A percentile compares a stretch with the other conserved stretches of the same genome.
phyloP scores from a whole-genome alignment of 2,329 filamentous ascomycete genomes.

The Zalaria obscura region DNA sequence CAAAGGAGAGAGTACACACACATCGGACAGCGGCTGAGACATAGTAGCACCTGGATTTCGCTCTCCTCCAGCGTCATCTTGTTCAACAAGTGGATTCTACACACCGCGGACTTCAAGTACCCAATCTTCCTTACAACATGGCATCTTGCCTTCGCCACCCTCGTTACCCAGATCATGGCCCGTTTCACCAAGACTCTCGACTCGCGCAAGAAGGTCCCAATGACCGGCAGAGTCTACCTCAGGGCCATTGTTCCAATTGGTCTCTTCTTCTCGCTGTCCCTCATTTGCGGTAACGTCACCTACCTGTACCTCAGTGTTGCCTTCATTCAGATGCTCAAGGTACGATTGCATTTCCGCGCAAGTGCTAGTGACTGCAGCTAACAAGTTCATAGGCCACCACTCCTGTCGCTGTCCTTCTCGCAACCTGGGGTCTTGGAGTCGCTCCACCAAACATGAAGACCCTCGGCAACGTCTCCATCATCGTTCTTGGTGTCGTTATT shows the following conservation, averaged over 20 bases:
- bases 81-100: conserved; percentile 98
- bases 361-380: no score
- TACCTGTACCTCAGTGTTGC: conserved; percentile 92
- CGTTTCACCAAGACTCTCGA: conserved; percentile 82
- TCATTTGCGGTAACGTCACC: conserved; percentile 93
- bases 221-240: conserved; percentile 87
- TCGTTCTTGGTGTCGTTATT: conserved; percentile 87
- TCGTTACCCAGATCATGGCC: conserved; percentile 89
- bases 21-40: not conserved
- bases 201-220: conserved; percentile 89
- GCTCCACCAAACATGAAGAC: conserved; percentile 73
- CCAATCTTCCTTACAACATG: conserved; percentile 83
- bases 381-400: conserved; percentile 58
- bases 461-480: conserved; percentile 84
- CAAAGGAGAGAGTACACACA: no score
- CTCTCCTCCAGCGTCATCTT: conserved; percentile 90
- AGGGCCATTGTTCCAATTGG: conserved; percentile 91
- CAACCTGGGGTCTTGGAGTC: conserved; percentile 77
- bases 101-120: conserved; percentile 63
- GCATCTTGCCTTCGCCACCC: conserved; percentile 82
- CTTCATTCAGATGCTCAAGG: conserved; percentile 99
- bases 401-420: conserved; percentile 80
- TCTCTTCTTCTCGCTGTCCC: conserved; percentile 84
- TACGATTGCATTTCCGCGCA: conserved; percentile 20
- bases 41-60: conserved; percentile 68